A percentile compares a stretch with the other conserved stretches of the same genome.
These are phyloP conservation scores for Aspergillus eucalypticola DNA, from an alignment of 2,329 filamentous ascomycete species.

Conservation along the genomic window DNA sequence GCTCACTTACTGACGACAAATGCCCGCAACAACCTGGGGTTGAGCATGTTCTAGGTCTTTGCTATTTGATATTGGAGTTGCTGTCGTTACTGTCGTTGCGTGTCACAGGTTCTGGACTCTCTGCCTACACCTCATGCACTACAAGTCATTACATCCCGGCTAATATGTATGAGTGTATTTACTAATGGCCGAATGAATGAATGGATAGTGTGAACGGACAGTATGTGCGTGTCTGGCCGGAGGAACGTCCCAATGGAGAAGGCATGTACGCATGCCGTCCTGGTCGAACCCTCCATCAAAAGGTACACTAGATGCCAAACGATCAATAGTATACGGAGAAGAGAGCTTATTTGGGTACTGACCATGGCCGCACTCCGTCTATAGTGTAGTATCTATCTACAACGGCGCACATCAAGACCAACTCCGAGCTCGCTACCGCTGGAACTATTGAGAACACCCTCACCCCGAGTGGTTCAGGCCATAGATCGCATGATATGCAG, in stretches of 20 bases:
- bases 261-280: not conserved
- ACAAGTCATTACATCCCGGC: not conserved
- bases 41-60: not conserved
- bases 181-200: not conserved
- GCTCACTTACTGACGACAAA: not conserved
- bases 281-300: not conserved
- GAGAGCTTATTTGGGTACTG: not conserved
- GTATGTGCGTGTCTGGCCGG: not conserved
- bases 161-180: not conserved
- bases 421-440: not conserved
- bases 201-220: no score
- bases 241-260: not conserved
- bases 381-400: not conserved
- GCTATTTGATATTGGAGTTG: not conserved
- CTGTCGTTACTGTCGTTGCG: not conserved
- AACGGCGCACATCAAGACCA: not conserved
- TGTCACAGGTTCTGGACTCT: not conserved
- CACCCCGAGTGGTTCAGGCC: not conserved
- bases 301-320: not conserved
- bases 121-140: not conserved
- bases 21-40: not conserved
- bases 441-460: not conserved
- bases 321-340: not conserved
- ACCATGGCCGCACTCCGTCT: not conserved
- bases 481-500: not conserved